These are phyloP conservation scores for Xylaria sp. DNA, from an alignment of 2,329 filamentous ascomycete genomes.

Conservation along the genomic window DNA sequence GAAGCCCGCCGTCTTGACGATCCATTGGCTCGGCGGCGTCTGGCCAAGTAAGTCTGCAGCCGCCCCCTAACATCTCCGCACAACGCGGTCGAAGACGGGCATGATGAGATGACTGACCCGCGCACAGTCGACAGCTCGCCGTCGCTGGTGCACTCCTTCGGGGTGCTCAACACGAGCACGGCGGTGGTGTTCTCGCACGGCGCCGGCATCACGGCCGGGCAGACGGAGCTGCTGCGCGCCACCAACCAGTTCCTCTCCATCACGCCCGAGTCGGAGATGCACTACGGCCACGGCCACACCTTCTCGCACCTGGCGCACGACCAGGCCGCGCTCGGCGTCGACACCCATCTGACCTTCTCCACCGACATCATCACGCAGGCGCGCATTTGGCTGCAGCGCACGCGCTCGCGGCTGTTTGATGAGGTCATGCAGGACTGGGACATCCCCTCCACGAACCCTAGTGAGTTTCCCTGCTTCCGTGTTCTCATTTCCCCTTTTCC, in stretches of 20 bases:
- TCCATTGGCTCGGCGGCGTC: slow-evolving; percentile 48
- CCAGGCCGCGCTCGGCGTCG: slow-evolving; percentile 58
- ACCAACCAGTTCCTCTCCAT: slow-evolving; percentile 61
- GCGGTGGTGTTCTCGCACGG: slow-evolving; percentile 61
- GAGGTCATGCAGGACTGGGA: slow-evolving; percentile 48
- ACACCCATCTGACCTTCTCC: slow-evolving; percentile 60
- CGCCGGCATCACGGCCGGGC: slow-evolving; percentile 48
- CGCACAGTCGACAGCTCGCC: slow-evolving; percentile 45
- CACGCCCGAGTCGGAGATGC: slow-evolving; percentile 64
- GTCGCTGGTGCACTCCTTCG: slow-evolving; percentile 43
- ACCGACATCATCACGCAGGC: slow-evolving; percentile 58
- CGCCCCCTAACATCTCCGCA: too few species aligned
- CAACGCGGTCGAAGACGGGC: neutral
- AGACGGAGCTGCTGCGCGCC: slow-evolving; percentile 50
- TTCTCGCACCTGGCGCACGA: slow-evolving; percentile 52
- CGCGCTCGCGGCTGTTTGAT: slow-evolving; percentile 47
- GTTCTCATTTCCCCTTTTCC: neutral
- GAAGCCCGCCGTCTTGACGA: slow-evolving; percentile 50
- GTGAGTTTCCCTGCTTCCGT: slow-evolving; percentile 4
- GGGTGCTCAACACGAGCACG: slow-evolving; percentile 49
- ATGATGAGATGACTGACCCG: neutral
- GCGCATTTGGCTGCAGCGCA: slow-evolving; percentile 58
- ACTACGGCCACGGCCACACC: slow-evolving; percentile 60
- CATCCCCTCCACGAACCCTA: slow-evolving; percentile 54
- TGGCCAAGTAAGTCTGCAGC: slow-evolving; percentile 44